Base-by-base conservation (phyloP, 2,329 filamentous ascomycete genomes). In the Trichoderma gracile region DNA sequence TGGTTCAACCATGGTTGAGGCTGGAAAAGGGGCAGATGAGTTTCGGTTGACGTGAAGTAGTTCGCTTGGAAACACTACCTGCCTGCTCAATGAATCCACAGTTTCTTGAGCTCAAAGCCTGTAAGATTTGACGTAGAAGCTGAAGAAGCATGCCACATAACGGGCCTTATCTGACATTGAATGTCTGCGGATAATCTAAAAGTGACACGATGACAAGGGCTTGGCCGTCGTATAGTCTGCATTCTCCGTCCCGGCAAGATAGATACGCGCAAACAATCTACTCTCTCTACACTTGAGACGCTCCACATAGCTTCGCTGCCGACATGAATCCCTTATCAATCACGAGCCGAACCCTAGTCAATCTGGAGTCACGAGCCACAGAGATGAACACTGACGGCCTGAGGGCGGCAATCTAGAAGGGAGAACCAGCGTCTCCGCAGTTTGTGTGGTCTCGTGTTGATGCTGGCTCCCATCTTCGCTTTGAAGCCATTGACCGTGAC, bases 381-480 rank as follows among this genome's bases (percentile, higher is more conserved):
- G 10, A 14, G 25, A 47, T 21, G 38, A 5, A 62, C 21, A 62
- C 47, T 40, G 59, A 54, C 25, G 40, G 59, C 58, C 47, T n/a
- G n/a, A 40, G 5, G 17, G 23, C 10, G 33, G n/a, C 17, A 61
- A 49, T 25, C 47, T 52, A 14, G 23, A 8, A 45, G 40, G 23
- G 38, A 49, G 38, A 53, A 12, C 27, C 25, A 38, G 12, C 25
- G 6, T 46, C 55, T 38, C 45, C 33, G 57, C 33, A 38, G 17
- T 27, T 52, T 43, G 42, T 27, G 12, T 14, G 33, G n/a, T n/a
- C n/a, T n/a, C n/a, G n/a, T n/a, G n/a, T 61, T 15, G 25, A 45
- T 17, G 58, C 47, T 45, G 58, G 47, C 17, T n/a, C 47, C 21
- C 23, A 40, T 33, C 10, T 10, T 25, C 19, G 27, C 3, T 17